phyloP scores from a whole-genome alignment of 495 filamentous ascomycete species.

The Corynascus novoguineensis region DNA sequence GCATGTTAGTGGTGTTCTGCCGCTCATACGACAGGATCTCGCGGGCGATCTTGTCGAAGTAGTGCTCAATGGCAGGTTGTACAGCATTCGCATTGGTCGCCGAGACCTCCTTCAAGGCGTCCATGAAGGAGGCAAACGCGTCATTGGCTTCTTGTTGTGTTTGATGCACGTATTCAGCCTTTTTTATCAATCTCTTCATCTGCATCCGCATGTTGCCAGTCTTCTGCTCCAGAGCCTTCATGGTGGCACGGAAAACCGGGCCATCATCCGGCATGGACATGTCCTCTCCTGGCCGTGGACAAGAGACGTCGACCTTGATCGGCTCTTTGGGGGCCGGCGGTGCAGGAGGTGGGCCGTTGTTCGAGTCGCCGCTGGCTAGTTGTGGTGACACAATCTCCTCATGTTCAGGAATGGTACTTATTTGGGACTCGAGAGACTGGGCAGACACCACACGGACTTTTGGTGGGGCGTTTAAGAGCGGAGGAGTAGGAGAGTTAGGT shows the following conservation, averaged over 20 bases:
- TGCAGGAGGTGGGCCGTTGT: slow-evolving; percentile 30
- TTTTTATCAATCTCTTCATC: slow-evolving; percentile 94
- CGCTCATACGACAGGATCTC: slow-evolving; percentile 86
- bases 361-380: slow-evolving; percentile 43
- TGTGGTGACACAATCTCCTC: slow-evolving; percentile 63
- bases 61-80: slow-evolving; percentile 91
- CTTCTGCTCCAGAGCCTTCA: slow-evolving; percentile 95
- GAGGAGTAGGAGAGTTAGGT: slow-evolving; percentile 57
- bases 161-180: slow-evolving; percentile 76
- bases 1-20: slow-evolving; percentile 76
- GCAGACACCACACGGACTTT: slow-evolving; percentile 75
- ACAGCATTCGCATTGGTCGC: slow-evolving; percentile 91
- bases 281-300: slow-evolving; percentile 81
- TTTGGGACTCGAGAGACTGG: slow-evolving; percentile 72
- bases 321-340: slow-evolving; percentile 45
- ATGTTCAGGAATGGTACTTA: slow-evolving; percentile 55
- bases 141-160: slow-evolving; percentile 81
- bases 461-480: slow-evolving; percentile 63
- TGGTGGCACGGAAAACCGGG: slow-evolving; percentile 90
- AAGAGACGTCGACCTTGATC: slow-evolving; percentile 81
- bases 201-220: slow-evolving; percentile 87
- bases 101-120: slow-evolving; percentile 81
- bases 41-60: slow-evolving; percentile 92
- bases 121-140: slow-evolving; percentile 73
- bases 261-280: slow-evolving; percentile 85